Percentiles rank a stretch among this genome's conserved stretches.
phyloP scores from a whole-genome alignment of 371 early-diverging fungal species.

The Saksenaea vasiformis region DNA sequence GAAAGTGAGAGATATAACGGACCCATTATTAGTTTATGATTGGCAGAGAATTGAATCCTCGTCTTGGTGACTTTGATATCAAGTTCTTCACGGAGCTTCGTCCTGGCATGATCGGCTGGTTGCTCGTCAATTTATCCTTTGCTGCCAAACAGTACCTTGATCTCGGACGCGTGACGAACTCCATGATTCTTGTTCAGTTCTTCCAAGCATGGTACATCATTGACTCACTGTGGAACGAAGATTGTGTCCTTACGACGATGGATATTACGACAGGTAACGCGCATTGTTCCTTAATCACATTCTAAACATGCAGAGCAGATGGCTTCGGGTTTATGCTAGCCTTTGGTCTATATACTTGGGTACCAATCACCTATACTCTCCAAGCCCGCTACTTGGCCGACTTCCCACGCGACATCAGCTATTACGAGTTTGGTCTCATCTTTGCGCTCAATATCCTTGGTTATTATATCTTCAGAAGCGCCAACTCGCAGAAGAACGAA shows the following conservation, averaged over 20 bases:
- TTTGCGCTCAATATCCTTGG: conserved; percentile 67
- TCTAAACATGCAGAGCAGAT: conserved; percentile 43
- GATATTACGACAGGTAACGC: conserved; percentile 82
- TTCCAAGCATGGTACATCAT: conserved; percentile 84
- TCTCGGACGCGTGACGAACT: conserved; percentile 71
- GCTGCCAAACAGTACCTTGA: conserved; percentile 77
- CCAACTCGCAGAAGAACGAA: conserved; percentile 90
- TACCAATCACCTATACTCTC: conserved; percentile 89
- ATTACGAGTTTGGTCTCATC: conserved; percentile 49
- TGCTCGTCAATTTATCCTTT: conserved; percentile 74
- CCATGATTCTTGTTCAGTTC: conserved; percentile 73
- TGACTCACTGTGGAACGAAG: conserved; percentile 84
- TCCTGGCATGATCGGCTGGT: conserved; percentile 89
- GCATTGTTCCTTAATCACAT: neutral
- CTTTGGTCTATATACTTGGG: conserved; percentile 89
- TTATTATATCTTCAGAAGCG: conserved; percentile 83
- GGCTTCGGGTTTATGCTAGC: conserved; percentile 96
- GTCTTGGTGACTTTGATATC: conserved; percentile 83
- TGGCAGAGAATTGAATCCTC: conserved; percentile 88
- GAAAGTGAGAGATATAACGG: neutral
- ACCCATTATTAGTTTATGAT: conserved; percentile 62
- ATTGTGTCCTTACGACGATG: conserved; percentile 90
- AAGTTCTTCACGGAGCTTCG: conserved; percentile 94
- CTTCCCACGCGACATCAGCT: conserved; percentile 63
- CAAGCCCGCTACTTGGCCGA: conserved; percentile 88